Conservation (phyloP, 2,329 filamentous ascomycete species). For the Claviceps cyperi region DNA sequence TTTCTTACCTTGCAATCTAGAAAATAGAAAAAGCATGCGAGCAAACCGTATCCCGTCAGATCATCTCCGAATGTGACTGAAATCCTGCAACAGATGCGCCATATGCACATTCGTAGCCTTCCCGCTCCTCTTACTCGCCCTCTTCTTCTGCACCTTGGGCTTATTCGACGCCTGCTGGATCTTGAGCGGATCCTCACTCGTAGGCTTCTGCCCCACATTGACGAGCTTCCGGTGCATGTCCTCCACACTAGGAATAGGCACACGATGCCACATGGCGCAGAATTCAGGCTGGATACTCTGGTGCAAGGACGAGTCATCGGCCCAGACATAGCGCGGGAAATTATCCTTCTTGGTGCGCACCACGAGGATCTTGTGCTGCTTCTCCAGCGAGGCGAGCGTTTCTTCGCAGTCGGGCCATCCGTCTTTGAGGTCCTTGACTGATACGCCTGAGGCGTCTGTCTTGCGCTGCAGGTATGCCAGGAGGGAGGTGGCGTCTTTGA, state of each 20-base stretch:
- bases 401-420: slow-evolving; percentile 81
- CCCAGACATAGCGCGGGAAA: slow-evolving; percentile 73
- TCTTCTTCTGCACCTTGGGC: slow-evolving; percentile 61
- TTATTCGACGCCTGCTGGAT: slow-evolving; percentile 30
- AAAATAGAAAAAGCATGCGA: too few relatives aligned
- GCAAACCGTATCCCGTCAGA: too few relatives aligned
- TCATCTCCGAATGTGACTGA: slow-evolving; percentile 32
- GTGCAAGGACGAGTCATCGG: slow-evolving; percentile 66
- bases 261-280: slow-evolving; percentile 66
- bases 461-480: slow-evolving; percentile 70
- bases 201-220: slow-evolving; percentile 67
- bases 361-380: slow-evolving; percentile 66
- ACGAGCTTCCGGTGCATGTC: slow-evolving; percentile 66
- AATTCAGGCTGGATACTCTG: slow-evolving; percentile 73
- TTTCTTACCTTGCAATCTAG: too few relatives aligned
- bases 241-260: slow-evolving; percentile 59
- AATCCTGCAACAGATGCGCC: slow-evolving; percentile 68
- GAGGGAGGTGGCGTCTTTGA: slow-evolving; percentile 63
- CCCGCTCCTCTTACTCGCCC: slow-evolving; percentile 48
- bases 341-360: slow-evolving; percentile 88
- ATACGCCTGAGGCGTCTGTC: slow-evolving; percentile 64
- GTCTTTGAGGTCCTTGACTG: slow-evolving; percentile 85
- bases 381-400: slow-evolving; percentile 64
- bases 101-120: slow-evolving; percentile 85
- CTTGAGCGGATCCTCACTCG: slow-evolving; percentile 60